phyloP scores from a whole-genome alignment of 352 stramenopile species.

The Globisporangium mamillatum region DNA sequence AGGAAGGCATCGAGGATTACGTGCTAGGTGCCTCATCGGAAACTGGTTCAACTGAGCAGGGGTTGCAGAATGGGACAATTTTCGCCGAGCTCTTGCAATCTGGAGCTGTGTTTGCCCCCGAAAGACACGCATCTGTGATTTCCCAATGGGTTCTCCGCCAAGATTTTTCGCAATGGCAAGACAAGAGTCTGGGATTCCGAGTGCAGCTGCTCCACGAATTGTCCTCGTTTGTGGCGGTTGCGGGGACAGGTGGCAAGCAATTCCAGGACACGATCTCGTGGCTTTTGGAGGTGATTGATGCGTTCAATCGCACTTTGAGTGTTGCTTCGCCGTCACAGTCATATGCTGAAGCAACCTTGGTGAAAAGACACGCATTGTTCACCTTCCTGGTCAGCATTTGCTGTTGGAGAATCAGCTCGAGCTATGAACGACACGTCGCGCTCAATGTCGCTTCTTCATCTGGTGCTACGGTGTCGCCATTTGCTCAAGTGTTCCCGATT shows the following conservation, averaged over 20 bases:
- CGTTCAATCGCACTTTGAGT: constrained; percentile 7
- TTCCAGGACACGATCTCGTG: constrained; percentile 14
- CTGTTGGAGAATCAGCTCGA: background rate
- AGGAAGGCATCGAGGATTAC: constrained; percentile 11
- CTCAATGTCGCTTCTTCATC: background rate
- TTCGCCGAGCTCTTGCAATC: constrained; percentile 14
- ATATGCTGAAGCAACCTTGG: background rate
- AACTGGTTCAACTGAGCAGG: background rate
- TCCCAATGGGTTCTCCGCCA: constrained; percentile 20
- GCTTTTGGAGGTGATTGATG: constrained; percentile 17
- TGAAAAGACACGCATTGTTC: constrained; percentile 14
- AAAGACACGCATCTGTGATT: constrained; percentile 13
- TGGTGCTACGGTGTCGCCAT: background rate
- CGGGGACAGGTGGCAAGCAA: background rate
- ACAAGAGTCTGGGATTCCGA: background rate
- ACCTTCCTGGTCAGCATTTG: constrained; percentile 14
- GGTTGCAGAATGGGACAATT: constrained; percentile 8
- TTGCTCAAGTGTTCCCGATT: constrained; percentile 2
- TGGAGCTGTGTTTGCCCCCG: constrained; percentile 3
- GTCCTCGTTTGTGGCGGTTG: constrained; percentile 8
- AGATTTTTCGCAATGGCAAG: constrained; percentile 18
- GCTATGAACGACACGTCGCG: constrained; percentile 9
- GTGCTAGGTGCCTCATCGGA: constrained; percentile 5
- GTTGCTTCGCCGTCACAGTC: background rate
- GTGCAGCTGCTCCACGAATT: constrained; percentile 13